Evolutionary conservation across 805 yeast genomes (phyloP).

Genomic region (Wickerhamiella parazyma): DNA sequence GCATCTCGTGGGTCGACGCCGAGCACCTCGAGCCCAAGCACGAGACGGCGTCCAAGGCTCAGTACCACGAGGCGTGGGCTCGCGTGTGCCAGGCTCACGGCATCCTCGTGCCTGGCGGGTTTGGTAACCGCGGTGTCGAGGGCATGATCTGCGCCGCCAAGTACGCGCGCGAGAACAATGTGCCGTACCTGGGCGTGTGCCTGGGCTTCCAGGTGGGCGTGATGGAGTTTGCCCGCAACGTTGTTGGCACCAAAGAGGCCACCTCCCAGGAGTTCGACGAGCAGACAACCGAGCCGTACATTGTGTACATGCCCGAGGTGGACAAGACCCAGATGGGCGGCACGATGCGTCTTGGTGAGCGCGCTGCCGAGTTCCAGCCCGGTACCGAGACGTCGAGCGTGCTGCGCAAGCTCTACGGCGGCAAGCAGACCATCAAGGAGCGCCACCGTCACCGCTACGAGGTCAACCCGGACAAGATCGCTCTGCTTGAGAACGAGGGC

Average conservation of each 20-base stretch:
- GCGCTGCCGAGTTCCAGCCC: conserved; percentile 69
- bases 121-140: conserved; percentile 93
- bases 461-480: conserved; percentile 74
- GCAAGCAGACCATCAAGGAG: conserved; percentile 54
- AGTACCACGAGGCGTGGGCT: conserved; percentile 94
- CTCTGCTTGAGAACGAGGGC: conserved; percentile 60
- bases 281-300: conserved; percentile 54
- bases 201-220: conserved; percentile 95
- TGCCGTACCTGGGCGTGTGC: conserved; percentile 94
- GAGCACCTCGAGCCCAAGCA: conserved; percentile 70
- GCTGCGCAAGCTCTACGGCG: conserved; percentile 69
- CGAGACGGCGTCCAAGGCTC: conserved; percentile 48
- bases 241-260: conserved; percentile 52
- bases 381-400: conserved; percentile 44
- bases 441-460: conserved; percentile 99
- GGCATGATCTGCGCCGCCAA: conserved; percentile 96
- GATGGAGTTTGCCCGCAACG: conserved; percentile 78
- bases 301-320: conserved; percentile 97
- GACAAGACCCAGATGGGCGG: conserved; percentile 95
- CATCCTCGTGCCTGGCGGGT: conserved; percentile 96
- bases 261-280: conserved; percentile 72
- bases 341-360: conserved; percentile 94
- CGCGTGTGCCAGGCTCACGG: conserved; percentile 88
- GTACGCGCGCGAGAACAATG: conserved; percentile 93
- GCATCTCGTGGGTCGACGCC: conserved; percentile 94